Conservation (phyloP, 2,329 filamentous ascomycete species). For the Aspergillus aculeatinus region DNA sequence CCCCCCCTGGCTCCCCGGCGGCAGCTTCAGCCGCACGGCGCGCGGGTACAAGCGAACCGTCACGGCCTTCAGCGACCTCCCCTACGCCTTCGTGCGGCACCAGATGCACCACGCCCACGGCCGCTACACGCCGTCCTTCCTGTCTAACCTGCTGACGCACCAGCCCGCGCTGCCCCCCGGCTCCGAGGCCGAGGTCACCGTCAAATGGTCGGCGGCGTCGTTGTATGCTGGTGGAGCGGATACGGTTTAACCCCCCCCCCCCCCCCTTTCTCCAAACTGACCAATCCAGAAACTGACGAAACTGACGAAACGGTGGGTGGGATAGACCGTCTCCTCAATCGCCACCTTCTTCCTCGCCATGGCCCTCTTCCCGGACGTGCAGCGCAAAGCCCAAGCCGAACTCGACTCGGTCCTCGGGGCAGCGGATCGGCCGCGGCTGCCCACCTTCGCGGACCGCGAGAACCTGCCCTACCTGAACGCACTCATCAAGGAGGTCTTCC, state of each 20-base stretch:
- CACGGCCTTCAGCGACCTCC: constrained; percentile 31
- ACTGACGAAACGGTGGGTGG: too few relatives aligned
- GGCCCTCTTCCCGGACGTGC: constrained; percentile 18
- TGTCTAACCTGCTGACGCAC: constrained; percentile 42
- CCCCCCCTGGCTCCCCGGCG: constrained; percentile 49
- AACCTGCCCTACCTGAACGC: constrained; percentile 35
- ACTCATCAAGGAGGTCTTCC: constrained; percentile 33
- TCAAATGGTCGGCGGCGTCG: constrained; percentile 37
- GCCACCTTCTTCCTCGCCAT: constrained; percentile 21
- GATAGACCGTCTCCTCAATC: constrained; percentile 17
- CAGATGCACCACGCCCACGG: constrained; percentile 33
- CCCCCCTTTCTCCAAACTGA: too few relatives aligned
- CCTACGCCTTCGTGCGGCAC: constrained; percentile 46
- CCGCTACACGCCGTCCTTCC: constrained; percentile 36
- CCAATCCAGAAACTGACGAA: too few relatives aligned
- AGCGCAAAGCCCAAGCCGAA: constrained; percentile 19
- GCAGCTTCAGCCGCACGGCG: constrained; percentile 44
- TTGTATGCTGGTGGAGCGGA: constrained; percentile 47
- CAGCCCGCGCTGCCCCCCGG: constrained; percentile 21
- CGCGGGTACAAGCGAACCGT: constrained; percentile 33
- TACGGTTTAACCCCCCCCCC: constrained; percentile 27
- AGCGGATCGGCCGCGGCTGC: constrained; percentile 13
- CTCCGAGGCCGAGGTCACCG: constrained; percentile 30
- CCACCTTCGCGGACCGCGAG: constrained; percentile 15
- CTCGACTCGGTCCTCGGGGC: constrained; percentile 17